Conservation (phyloP, 169 alveolate genomes). For the Plasmodium chabaudi region DNA sequence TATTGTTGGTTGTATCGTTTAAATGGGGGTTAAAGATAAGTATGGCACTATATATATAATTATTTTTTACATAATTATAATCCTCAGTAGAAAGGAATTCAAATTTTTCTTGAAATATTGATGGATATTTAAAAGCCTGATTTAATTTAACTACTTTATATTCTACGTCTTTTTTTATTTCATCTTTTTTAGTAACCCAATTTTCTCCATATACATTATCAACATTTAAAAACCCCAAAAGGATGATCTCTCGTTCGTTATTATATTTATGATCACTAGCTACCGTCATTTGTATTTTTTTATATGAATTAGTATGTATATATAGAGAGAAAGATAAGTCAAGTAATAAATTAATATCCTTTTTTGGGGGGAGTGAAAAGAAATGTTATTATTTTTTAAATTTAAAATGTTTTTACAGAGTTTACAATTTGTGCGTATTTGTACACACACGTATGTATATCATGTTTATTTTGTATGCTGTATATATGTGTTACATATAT, state of each 20-base stretch:
- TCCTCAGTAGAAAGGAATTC: constrained; percentile 44
- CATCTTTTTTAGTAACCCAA: constrained; percentile 35
- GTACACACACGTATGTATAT: too few relatives aligned
- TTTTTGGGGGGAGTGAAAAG: too few relatives aligned
- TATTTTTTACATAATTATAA: constrained; percentile 43
- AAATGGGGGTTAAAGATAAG: constrained; percentile 49
- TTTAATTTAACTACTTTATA: constrained; percentile 26
- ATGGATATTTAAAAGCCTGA: constrained; percentile 44
- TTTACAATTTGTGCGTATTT: too few relatives aligned
- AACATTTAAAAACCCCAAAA: constrained; percentile 35
- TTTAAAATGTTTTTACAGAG: too few relatives aligned
- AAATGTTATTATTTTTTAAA: too few relatives aligned
- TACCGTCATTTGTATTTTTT: not conserved
- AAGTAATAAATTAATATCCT: too few relatives aligned
- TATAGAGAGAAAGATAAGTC: too few relatives aligned
- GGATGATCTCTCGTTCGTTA: constrained; percentile 51
- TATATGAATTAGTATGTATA: too few relatives aligned
- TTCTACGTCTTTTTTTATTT: constrained; percentile 51
- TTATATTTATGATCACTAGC: constrained; percentile 12
- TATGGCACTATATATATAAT: constrained; percentile 60
- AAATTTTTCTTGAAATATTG: constrained; percentile 43
- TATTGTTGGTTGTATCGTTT: not conserved
- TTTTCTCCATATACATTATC: constrained; percentile 51
- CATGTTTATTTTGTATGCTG: too few relatives aligned
- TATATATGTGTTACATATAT: too few relatives aligned